Evolutionary conservation across 1,284 basidiomycete genomes (phyloP), one percentile per base, ranked within the genome.

Genomic region (Xanthoconium separans): DNA sequence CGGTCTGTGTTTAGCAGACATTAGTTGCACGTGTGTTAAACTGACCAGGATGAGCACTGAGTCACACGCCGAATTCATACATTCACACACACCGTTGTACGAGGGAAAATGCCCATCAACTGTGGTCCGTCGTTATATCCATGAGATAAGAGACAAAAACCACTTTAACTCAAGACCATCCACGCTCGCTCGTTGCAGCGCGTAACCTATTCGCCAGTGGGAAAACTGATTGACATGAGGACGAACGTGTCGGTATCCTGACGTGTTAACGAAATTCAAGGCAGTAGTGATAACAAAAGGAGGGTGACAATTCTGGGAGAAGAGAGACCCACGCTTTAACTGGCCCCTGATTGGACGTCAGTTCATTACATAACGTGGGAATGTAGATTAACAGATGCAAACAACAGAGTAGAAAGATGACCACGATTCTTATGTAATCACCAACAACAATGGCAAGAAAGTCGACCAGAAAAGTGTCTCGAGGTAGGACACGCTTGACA

Each of bases 401-500:
- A 68, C 33, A 61, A 9, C 18, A 43, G 22, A 3, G 22, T 18
- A 36, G 10, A 30, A 0, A 15, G 30, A 48, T 8, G 47, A 24
- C 22, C 27, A 7, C 27, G 27, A 4, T 27, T 27, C 27, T 27
- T 27, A 27, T 27, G 27, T 27, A 27, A 68, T 40, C 44, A 54
- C 34, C 37, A 63, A 39, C 48, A 53, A 58, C 50, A 6, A 68
- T 62, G 68, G 27, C 56, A 50, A 70, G 66, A 54, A 54, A 56
- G 12, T 54, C 54, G 12, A 53, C 48, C 34, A 55, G 55, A 27
- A 69, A 45, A 55, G 52, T 65, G 47, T 57, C 62, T 20, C 53
- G 47, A 60, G 69, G 66, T 65, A 68, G 65, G 62, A 57, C 58
- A 56, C 63, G 58, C 53, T 57, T 61, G 54, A 54, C 61, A 58